phyloP scores from a whole-genome alignment of 2,329 filamentous ascomycete species.

The Aspergillus calidoustus region DNA sequence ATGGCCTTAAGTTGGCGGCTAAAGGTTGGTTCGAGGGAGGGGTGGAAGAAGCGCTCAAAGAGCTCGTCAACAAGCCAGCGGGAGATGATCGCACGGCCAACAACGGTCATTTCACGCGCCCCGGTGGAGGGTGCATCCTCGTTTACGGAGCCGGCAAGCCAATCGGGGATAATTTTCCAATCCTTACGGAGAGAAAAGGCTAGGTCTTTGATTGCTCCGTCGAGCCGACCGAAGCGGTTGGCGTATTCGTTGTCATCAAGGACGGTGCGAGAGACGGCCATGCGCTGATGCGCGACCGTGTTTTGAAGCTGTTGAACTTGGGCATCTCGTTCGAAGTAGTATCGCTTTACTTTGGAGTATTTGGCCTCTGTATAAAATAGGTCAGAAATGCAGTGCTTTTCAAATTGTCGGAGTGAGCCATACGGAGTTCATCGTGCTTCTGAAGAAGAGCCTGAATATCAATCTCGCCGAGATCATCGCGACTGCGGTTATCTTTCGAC shows the following conservation, averaged over 20 bases:
- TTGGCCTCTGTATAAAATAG: slow-evolving; percentile 71
- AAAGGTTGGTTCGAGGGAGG: slow-evolving; percentile 75
- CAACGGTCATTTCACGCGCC: slow-evolving; percentile 97
- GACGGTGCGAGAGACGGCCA: slow-evolving; percentile 91
- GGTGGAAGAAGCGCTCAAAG: slow-evolving; percentile 92
- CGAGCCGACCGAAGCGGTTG: slow-evolving; percentile 85
- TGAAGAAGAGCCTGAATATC: slow-evolving; percentile 51
- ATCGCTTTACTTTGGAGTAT: slow-evolving; percentile 96
- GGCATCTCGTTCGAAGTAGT: slow-evolving; percentile 90
- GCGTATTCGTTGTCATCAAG: slow-evolving; percentile 95
- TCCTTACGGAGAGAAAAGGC: slow-evolving; percentile 96
- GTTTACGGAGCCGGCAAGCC: slow-evolving; percentile 81
- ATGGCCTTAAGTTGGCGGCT: slow-evolving; percentile 82
- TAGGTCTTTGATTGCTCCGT: slow-evolving; percentile 91
- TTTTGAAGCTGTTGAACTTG: slow-evolving; percentile 96
- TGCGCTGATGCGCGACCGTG: slow-evolving; percentile 92
- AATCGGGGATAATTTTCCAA: slow-evolving; percentile 80
- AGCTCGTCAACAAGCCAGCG: slow-evolving; percentile 90
- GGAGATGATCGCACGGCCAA: slow-evolving; percentile 85
- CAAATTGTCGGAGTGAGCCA: slow-evolving; percentile 17
- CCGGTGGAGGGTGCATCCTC: slow-evolving; percentile 82
- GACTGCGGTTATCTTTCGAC: slow-evolving; percentile 34
- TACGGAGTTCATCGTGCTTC: slow-evolving; percentile 53
- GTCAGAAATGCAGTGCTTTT: not conserved
- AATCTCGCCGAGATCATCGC: slow-evolving; percentile 46